Evolutionary conservation across 768 basidiomycete species (phyloP).

Genomic region (Tylopilus sp.): DNA sequence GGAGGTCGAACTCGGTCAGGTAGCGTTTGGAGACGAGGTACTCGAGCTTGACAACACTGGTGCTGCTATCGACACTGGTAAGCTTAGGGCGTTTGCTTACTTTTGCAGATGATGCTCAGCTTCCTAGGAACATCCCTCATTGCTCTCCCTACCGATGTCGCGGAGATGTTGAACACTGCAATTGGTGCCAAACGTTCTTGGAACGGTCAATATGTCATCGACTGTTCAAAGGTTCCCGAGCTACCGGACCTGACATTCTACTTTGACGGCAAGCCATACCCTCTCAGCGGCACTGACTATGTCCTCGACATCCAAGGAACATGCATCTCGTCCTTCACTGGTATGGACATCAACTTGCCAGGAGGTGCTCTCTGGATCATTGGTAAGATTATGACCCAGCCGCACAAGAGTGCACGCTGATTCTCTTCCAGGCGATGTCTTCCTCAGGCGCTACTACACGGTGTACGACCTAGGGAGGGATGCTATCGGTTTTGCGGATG

Average conservation of each 20-base stretch:
- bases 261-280: constrained; percentile 78
- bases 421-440: constrained; percentile 63
- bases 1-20: constrained; percentile 92
- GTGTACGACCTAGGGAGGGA: constrained; percentile 78
- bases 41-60: constrained; percentile 93
- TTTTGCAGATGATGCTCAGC: constrained; percentile 1
- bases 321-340: constrained; percentile 92
- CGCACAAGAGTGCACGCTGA: constrained; percentile 2
- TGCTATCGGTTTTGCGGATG: constrained; percentile 81
- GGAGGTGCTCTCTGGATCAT: constrained; percentile 85
- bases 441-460: constrained; percentile 90
- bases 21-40: constrained; percentile 80
- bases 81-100: constrained; percentile 10
- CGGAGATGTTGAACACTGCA: constrained; percentile 95
- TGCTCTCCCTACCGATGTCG: constrained; percentile 88
- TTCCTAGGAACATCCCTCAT: constrained; percentile 84
- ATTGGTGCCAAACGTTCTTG: constrained; percentile 93
- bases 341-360: constrained; percentile 84
- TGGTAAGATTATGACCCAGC: constrained; percentile 43
- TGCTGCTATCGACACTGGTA: constrained; percentile 87
- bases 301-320: constrained; percentile 87
- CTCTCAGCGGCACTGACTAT: constrained; percentile 83
- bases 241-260: constrained; percentile 84
- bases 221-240: constrained; percentile 78
- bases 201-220: constrained; percentile 94